phyloP scores from a whole-genome alignment of 2,329 filamentous ascomycete species.

The Beauveria sp. region DNA sequence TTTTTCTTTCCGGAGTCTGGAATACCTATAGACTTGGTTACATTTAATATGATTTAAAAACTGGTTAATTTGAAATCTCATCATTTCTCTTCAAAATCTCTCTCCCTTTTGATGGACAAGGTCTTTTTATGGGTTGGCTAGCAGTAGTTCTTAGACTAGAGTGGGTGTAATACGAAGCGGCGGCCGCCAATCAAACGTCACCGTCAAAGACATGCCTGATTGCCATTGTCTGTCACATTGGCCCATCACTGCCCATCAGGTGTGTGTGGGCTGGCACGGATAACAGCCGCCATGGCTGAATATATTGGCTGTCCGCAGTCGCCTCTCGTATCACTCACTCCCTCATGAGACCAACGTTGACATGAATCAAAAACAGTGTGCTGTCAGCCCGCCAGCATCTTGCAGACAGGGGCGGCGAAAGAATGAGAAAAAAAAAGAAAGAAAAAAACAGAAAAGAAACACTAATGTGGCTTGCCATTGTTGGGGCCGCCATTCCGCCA shows the following conservation, averaged over 20 bases:
- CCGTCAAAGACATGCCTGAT: too few relatives aligned
- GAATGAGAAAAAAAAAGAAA: background rate
- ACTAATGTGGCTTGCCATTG: too few relatives aligned
- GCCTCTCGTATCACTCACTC: too few relatives aligned
- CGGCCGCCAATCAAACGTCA: background rate
- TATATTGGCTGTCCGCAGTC: too few relatives aligned
- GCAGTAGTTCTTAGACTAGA: background rate
- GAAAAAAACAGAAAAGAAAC: background rate
- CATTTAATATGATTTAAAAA: slow-evolving; percentile 7
- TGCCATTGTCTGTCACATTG: background rate
- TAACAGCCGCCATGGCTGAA: too few relatives aligned
- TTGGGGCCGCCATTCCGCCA: too few relatives aligned
- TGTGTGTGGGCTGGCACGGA: too few relatives aligned
- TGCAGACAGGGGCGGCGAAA: background rate
- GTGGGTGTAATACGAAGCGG: slow-evolving; percentile 5
- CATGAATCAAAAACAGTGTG: too few relatives aligned
- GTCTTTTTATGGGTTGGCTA: background rate
- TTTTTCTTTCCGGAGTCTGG: slow-evolving; percentile 8
- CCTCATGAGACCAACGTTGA: too few relatives aligned
- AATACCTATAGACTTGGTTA: slow-evolving; percentile 10
- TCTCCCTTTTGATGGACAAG: too few relatives aligned
- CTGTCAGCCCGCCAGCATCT: too few relatives aligned
- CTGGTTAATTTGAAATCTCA: background rate
- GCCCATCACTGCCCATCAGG: background rate
- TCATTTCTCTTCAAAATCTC: background rate